phyloP scores from a whole-genome alignment of 1,139 yeast species.

The Nakaseomyces sp. region DNA sequence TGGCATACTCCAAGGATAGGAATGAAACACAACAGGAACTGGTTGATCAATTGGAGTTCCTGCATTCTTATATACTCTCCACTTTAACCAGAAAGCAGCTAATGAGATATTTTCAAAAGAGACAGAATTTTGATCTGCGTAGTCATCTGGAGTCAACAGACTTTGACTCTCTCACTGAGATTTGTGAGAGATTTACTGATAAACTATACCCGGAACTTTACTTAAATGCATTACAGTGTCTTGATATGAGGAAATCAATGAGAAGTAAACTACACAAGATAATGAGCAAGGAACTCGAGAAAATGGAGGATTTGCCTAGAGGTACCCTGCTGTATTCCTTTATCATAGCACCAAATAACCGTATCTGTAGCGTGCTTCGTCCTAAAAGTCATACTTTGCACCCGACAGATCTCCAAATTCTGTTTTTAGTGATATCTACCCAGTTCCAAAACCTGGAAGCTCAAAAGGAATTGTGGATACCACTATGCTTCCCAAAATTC shows the following conservation, averaged over 20 bases:
- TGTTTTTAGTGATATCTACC: constrained; percentile 54
- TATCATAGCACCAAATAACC: constrained; percentile 46
- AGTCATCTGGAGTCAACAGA: constrained; percentile 49
- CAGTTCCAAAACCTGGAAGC: constrained; percentile 29
- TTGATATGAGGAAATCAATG: constrained; percentile 39
- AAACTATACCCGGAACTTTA: constrained; percentile 46
- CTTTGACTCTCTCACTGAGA: constrained; percentile 23
- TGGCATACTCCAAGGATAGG: constrained; percentile 52
- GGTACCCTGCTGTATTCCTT: constrained; percentile 51
- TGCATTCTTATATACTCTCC: constrained; percentile 72
- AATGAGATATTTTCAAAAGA: constrained; percentile 52
- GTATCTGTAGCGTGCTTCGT: constrained; percentile 50
- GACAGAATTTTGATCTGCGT: constrained; percentile 77
- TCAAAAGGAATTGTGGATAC: constrained; percentile 82
- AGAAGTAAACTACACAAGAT: constrained; percentile 37
- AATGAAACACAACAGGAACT: constrained; percentile 49
- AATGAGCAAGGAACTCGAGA: constrained; percentile 18
- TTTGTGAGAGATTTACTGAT: constrained; percentile 31
- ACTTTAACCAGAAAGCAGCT: constrained; percentile 73
- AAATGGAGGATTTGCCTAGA: constrained; percentile 22
- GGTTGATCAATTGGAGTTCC: constrained; percentile 56
- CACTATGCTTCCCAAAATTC: constrained; percentile 85
- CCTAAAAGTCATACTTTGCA: constrained; percentile 60
- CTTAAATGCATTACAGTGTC: constrained; percentile 54
- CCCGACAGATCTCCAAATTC: constrained; percentile 57